Evolutionary conservation across 2,329 filamentous ascomycete genomes (phyloP).

Genomic region (Lomentospora prolificans): DNA sequence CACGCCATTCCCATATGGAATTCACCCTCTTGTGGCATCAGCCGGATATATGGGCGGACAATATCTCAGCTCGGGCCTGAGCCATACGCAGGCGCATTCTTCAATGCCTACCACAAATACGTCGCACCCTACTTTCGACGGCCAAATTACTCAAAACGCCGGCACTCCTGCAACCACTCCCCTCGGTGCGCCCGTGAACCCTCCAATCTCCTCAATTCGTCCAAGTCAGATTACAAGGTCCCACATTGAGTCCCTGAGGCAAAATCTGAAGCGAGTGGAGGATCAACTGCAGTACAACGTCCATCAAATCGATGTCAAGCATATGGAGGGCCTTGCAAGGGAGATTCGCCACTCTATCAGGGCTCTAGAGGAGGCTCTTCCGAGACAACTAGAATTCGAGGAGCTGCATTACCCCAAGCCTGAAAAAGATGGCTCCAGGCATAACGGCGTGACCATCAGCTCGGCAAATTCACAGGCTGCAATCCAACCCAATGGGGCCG

Average conservation of each 20-base stretch:
- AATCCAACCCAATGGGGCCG: background rate
- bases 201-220: conserved; percentile 48
- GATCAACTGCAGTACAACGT: conserved; percentile 52
- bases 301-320: conserved; percentile 50
- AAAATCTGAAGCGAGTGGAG: conserved; percentile 29
- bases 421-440: conserved; percentile 16
- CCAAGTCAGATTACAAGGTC: conserved; percentile 52
- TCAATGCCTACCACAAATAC: background rate
- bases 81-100: background rate
- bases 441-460: conserved; percentile 5
- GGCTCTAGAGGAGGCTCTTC: conserved; percentile 37
- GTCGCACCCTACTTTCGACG: background rate
- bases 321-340: conserved; percentile 33
- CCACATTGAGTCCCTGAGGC: conserved; percentile 47
- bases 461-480: background rate
- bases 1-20: conserved; percentile 16
- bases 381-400: conserved; percentile 36
- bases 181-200: conserved; percentile 18
- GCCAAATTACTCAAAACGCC: background rate
- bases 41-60: conserved; percentile 4
- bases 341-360: conserved; percentile 34
- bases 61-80: background rate
- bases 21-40: conserved; percentile 16
- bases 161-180: background rate
- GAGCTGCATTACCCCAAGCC: conserved; percentile 29